Evolutionary conservation across 2,329 filamentous ascomycete genomes (phyloP).

Genomic region (Endocalyx cinctus): DNA sequence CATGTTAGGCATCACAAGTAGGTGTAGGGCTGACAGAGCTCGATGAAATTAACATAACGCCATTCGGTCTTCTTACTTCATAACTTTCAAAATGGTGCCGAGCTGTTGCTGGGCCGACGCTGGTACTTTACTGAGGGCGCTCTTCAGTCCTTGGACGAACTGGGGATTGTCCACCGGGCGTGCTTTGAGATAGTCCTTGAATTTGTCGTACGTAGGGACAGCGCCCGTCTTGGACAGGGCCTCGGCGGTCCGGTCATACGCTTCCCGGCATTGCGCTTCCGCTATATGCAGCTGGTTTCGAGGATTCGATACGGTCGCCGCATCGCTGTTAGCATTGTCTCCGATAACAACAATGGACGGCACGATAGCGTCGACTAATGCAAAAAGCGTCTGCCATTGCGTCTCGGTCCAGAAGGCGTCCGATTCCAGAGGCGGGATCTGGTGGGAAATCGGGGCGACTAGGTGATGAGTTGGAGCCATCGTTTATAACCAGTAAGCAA

Average conservation of each 20-base stretch:
- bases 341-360: conserved; percentile 55
- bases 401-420: conserved; percentile 25
- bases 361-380: conserved; percentile 54
- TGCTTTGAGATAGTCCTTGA: conserved; percentile 50
- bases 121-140: conserved; percentile 35
- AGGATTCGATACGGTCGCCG: too few species aligned
- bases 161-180: conserved; percentile 45
- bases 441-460: conserved; percentile 15
- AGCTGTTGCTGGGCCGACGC: conserved; percentile 30
- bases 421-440: conserved; percentile 13
- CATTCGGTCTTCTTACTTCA: conserved; percentile 36
- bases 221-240: conserved; percentile 32
- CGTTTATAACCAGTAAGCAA: not conserved
- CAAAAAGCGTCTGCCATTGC: conserved; percentile 51
- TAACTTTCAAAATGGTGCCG: conserved; percentile 31
- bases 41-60: not conserved
- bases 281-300: conserved; percentile 40
- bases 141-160: conserved; percentile 47
- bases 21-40: too few species aligned
- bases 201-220: conserved; percentile 34
- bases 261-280: conserved; percentile 44
- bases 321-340: too few species aligned
- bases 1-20: too few species aligned
- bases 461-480: conserved; percentile 15
- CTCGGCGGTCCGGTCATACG: conserved; percentile 37